Conservation (phyloP, 495 filamentous ascomycete species). For the Pseudevernia furfuracea region DNA sequence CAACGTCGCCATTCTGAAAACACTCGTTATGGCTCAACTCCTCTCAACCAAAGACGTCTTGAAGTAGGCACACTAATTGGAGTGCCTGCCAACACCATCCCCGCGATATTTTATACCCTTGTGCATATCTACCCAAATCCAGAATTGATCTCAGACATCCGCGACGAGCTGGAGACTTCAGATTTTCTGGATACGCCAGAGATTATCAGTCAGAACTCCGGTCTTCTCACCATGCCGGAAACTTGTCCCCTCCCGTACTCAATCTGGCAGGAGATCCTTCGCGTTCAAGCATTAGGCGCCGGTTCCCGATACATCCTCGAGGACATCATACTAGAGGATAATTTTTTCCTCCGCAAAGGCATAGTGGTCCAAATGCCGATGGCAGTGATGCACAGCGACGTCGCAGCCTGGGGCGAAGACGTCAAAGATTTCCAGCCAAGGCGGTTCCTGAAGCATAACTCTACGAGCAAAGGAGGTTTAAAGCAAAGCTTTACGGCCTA, state of each 20-base stretch:
- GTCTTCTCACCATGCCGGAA: slow-evolving; percentile 22
- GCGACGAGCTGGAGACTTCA: slow-evolving; percentile 31
- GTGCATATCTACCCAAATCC: slow-evolving; percentile 38
- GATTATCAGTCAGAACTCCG: not conserved
- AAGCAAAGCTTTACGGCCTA: slow-evolving; percentile 30
- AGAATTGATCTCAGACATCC: slow-evolving; percentile 33
- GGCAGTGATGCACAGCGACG: slow-evolving; percentile 25
- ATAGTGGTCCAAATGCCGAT: slow-evolving; percentile 26
- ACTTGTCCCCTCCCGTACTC: slow-evolving; percentile 21
- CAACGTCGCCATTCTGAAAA: slow-evolving; percentile 16
- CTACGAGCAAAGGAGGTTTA: not conserved
- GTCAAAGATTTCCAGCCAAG: slow-evolving; percentile 18
- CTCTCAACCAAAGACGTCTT: slow-evolving; percentile 24
- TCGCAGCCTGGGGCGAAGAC: slow-evolving; percentile 17
- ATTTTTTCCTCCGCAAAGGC: slow-evolving; percentile 27
- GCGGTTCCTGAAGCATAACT: slow-evolving; percentile 16
- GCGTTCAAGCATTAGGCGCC: slow-evolving; percentile 23
- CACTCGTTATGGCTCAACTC: slow-evolving; percentile 13
- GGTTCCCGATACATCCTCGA: slow-evolving; percentile 25
- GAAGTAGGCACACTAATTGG: slow-evolving; percentile 39
- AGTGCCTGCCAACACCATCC: slow-evolving; percentile 43
- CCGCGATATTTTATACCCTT: slow-evolving; percentile 43
- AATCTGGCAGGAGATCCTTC: slow-evolving; percentile 23
- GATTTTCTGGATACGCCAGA: slow-evolving; percentile 1
- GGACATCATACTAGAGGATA: slow-evolving; percentile 24